These are phyloP conservation scores for Coprinopsis strossmayeri DNA, from an alignment of 768 basidiomycete species.

Conservation along the genomic window DNA sequence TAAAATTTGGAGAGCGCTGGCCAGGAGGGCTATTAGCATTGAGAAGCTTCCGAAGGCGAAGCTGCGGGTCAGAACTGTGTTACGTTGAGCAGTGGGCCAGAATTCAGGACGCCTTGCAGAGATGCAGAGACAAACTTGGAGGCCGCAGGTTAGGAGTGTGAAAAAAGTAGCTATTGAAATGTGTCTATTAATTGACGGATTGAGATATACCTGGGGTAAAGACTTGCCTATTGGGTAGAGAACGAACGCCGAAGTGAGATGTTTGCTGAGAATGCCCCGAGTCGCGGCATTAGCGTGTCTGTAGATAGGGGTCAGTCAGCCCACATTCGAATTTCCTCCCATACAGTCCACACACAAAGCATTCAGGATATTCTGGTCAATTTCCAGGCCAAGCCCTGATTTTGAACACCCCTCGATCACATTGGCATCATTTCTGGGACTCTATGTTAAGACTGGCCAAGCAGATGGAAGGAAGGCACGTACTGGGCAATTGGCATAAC, in stretches of 20 bases:
- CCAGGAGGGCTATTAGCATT: conserved; percentile 9
- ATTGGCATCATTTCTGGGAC: conserved; percentile 6
- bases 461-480: conserved; percentile 1
- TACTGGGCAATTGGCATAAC: conserved; percentile 11
- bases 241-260: conserved; percentile 12
- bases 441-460: neutral
- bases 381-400: conserved; percentile 12
- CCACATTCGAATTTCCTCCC: neutral
- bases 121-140: conserved; percentile 5
- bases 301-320: neutral
- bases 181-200: neutral
- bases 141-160: conserved; percentile 6
- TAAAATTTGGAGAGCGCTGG: conserved; percentile 11
- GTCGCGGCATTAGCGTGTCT: neutral
- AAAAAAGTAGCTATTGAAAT: conserved; percentile 8
- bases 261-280: conserved; percentile 4
- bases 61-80: conserved; percentile 4
- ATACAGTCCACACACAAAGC: conserved; percentile 12
- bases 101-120: neutral
- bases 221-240: conserved; percentile 15
- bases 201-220: neutral
- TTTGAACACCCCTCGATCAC: conserved; percentile 14
- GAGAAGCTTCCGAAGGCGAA: conserved; percentile 7
- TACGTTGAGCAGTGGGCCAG: neutral
- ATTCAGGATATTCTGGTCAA: conserved; percentile 11